A percentile compares a stretch with the other conserved stretches of the same genome.
Evolutionary conservation across 2,329 filamentous ascomycete species (phyloP).

Genomic region (Phaeosphaeriaceae sp.): DNA sequence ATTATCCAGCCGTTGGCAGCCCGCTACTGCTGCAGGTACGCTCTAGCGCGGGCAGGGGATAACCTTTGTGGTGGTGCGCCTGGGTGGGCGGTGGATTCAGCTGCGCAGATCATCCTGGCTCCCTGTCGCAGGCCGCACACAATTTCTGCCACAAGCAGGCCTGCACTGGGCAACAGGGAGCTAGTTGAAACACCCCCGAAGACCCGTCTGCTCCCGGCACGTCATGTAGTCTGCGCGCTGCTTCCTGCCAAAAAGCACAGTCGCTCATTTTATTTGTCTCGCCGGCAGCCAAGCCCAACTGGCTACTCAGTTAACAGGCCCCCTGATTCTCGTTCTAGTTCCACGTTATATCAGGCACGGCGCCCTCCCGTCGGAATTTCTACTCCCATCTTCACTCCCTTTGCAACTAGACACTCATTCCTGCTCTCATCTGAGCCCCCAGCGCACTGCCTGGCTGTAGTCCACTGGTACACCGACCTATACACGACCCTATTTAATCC

Average conservation of each 20-base stretch:
- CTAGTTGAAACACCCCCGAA: conserved; percentile 48
- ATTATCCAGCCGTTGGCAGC: not conserved
- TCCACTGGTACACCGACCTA: conserved; percentile 22
- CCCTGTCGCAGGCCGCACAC: conserved; percentile 27
- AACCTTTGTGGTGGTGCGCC: conserved; percentile 25
- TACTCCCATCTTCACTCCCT: conserved; percentile 31
- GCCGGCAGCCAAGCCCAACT: conserved; percentile 44
- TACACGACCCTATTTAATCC: conserved; percentile 37
- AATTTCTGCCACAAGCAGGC: conserved; percentile 33
- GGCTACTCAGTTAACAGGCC: conserved; percentile 36
- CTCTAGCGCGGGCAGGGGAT: conserved; percentile 25
- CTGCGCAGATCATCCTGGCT: conserved; percentile 39
- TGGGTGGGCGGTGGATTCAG: conserved; percentile 18
- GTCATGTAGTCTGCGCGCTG: conserved; percentile 49
- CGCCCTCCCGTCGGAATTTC: conserved; percentile 33
- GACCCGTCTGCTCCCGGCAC: conserved; percentile 48
- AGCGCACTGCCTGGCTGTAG: conserved; percentile 39
- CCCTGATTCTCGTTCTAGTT: conserved; percentile 37
- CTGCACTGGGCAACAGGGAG: conserved; percentile 36
- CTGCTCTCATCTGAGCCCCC: conserved; percentile 16
- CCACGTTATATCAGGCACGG: conserved; percentile 40
- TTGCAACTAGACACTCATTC: conserved; percentile 34
- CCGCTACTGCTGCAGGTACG: not conserved
- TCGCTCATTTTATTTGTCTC: conserved; percentile 50
- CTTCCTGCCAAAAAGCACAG: conserved; percentile 40